Evolutionary conservation across 768 basidiomycete species (phyloP), one percentile per base, ranked within the genome.

Genomic region (Nevesoporus exiguus): DNA sequence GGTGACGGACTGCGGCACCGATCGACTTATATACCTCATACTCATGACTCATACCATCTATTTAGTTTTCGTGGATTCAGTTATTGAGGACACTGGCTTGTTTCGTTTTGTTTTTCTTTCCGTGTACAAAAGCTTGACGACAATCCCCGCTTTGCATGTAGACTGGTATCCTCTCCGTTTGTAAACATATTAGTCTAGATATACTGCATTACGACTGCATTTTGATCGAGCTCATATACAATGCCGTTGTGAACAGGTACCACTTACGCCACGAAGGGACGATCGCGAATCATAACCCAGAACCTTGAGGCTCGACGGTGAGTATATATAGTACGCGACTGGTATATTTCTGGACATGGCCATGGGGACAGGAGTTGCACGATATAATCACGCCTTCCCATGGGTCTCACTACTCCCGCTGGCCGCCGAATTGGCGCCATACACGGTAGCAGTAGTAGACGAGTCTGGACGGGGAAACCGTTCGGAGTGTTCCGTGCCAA

Each of bases 51-150:
- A 56, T 49, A 57, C 51, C 50, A 47, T 31, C 14, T 41, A 46
- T 40, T 47, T 51, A 37, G 41, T 51, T 43, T 27, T 45, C 27
- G 13, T 51, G 24, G 37, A 48, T 47, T 9, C 11, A 14, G 36
- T 51, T 47, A 43, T 31, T 46, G 54, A 46, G 53, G 61, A 55
- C 58, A 47, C 34, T 52, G 40, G 11, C 36, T 19, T 7, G 36
- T 19, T 39, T 39, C 19, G 37, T 19, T 19, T 39, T 7, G 34
- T 7, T 14, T 49, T 24, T n/a, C 36, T 47, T n/a, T 14, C n/a
- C 10, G 25, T 25, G 4, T 31, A 21, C n/a, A 37, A 40, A n/a
- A n/a, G n/a, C n/a, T 47, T 17, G 48, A 55, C 24, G 40, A 47
- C 40, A 29, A 47, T 22, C 9, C 31, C 27, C 27, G 19, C 27